phyloP scores from a whole-genome alignment of 2,329 filamentous ascomycete species.

The Pseudopithomyces maydicus region DNA sequence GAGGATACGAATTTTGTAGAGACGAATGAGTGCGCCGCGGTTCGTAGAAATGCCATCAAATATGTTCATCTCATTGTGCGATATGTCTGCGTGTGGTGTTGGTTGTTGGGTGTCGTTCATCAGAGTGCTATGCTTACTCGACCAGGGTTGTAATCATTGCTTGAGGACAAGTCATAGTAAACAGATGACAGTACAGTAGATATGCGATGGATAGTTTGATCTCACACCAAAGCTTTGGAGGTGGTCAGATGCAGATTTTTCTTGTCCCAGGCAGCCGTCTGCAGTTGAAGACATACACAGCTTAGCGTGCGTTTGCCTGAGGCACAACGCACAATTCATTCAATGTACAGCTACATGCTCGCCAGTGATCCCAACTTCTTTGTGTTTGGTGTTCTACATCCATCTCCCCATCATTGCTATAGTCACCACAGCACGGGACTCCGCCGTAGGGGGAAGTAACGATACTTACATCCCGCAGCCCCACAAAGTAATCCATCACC shows the following conservation, averaged over 20 bases:
- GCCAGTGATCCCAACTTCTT: neutral
- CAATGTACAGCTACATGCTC: neutral
- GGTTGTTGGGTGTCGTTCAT: neutral
- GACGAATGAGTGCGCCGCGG: neutral
- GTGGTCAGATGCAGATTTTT: neutral
- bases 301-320: neutral
- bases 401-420: no score
- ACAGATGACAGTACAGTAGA: no score
- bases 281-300: neutral
- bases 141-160: neutral
- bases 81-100: neutral
- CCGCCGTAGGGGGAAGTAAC: no score
- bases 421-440: no score
- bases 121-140: neutral
- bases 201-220: no score
- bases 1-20: neutral
- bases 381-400: no score
- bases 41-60: neutral
- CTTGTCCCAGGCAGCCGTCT: neutral
- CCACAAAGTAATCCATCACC: no score
- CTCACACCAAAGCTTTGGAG: neutral
- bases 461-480: no score
- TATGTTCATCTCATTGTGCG: neutral
- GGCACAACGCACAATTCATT: neutral
- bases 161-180: no score